A percentile compares a stretch with the other conserved stretches of the same genome.
Evolutionary conservation across 2,329 filamentous ascomycete species (phyloP).

Genomic region (Hymenoscyphus fraxineus): DNA sequence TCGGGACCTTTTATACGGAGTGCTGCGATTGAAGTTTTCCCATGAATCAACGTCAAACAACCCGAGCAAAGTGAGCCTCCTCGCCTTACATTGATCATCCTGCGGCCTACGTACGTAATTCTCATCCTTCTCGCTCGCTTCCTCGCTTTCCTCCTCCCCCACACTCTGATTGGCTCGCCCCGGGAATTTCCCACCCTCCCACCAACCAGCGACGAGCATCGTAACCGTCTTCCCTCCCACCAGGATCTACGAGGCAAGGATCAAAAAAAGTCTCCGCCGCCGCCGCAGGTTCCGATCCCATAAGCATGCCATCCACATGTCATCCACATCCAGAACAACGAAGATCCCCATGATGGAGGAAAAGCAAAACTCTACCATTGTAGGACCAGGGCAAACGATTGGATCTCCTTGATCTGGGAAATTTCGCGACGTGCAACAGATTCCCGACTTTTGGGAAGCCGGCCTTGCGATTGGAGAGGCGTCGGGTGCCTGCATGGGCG

Average conservation of each 20-base stretch:
- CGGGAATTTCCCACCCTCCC: neutral
- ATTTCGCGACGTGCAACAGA: neutral
- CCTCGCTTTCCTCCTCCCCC: neutral
- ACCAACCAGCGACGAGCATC: neutral
- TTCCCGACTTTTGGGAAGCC: neutral
- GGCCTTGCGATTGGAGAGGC: neutral
- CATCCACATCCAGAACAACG: neutral
- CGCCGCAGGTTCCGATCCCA: too few species aligned
- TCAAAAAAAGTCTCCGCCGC: neutral
- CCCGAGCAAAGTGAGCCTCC: too few species aligned
- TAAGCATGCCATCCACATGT: neutral
- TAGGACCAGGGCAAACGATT: neutral
- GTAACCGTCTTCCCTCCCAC: neutral
- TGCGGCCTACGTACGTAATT: too few species aligned
- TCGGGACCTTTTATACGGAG: too few species aligned
- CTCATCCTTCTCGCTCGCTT: too few species aligned
- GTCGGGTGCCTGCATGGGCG: neutral
- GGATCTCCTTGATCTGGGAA: neutral
- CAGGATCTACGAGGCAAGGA: neutral
- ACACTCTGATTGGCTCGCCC: neutral
- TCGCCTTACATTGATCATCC: too few species aligned
- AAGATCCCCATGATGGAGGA: too few species aligned
- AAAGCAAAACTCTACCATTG: too few species aligned
- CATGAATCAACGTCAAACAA: too few species aligned
- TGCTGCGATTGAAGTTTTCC: too few species aligned